phyloP scores from a whole-genome alignment of 2,329 filamentous ascomycete species.

The Pseudocercospora crystallina region DNA sequence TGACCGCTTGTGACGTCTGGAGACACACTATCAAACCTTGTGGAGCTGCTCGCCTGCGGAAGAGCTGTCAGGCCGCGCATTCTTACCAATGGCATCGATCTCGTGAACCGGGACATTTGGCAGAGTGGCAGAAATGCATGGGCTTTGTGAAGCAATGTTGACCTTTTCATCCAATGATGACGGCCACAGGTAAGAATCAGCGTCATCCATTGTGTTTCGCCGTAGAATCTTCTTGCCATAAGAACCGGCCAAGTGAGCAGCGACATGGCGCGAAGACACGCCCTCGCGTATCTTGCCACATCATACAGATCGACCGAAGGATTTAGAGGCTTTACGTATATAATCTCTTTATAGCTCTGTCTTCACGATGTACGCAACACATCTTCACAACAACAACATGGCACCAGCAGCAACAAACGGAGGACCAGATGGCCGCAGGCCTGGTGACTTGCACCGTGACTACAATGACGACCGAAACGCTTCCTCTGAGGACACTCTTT shows the following conservation, averaged over 20 bases:
- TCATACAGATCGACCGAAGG: slow-evolving; percentile 2
- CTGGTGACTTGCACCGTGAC: slow-evolving; percentile 33
- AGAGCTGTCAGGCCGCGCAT: too few species aligned
- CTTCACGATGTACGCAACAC: slow-evolving; percentile 12
- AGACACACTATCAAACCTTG: too few species aligned
- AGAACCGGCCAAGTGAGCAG: slow-evolving; percentile 6
- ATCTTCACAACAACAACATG: slow-evolving; percentile 16
- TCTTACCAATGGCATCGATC: too few species aligned
- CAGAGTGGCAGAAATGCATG: too few species aligned
- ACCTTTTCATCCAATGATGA: slow-evolving; percentile 12
- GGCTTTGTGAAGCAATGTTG: too few species aligned
- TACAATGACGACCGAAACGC: slow-evolving; percentile 49
- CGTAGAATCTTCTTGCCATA: not conserved
- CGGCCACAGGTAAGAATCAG: slow-evolving; percentile 12
- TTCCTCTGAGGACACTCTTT: slow-evolving; percentile 47
- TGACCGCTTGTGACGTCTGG: too few species aligned
- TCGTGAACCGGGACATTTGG: too few species aligned
- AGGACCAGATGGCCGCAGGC: slow-evolving; percentile 13
- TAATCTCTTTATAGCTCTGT: not conserved
- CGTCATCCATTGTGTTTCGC: slow-evolving; percentile 11
- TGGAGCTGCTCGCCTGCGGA: too few species aligned
- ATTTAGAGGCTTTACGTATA: slow-evolving; percentile 5
- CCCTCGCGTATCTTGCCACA: not conserved
- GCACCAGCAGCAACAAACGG: slow-evolving; percentile 22
- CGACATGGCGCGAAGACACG: not conserved